Evolutionary conservation across 331 rosid genomes (phyloP).

Genomic region (Malus hybrid): DNA sequence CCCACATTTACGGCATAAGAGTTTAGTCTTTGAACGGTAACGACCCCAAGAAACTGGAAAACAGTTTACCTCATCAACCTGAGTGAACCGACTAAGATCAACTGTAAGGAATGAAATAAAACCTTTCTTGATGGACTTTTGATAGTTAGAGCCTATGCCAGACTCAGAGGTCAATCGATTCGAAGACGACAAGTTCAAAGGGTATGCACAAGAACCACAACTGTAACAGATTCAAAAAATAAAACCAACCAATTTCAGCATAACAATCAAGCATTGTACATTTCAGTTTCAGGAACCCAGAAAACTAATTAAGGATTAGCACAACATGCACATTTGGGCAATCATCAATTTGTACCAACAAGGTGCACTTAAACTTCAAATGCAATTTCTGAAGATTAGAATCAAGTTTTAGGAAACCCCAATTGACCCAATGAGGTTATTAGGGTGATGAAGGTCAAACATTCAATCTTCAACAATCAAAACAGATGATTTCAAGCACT

Average conservation of each 20-base stretch:
- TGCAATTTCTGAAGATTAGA: background rate
- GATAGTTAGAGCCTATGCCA: conserved; percentile 42
- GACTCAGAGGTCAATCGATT: conserved; percentile 54
- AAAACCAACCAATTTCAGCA: background rate
- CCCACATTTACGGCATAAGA: conserved; percentile 56
- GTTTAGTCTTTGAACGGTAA: conserved; percentile 38
- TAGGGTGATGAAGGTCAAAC: background rate
- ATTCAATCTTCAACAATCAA: background rate
- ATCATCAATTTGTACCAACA: background rate
- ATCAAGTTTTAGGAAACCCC: background rate
- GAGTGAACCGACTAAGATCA: conserved; percentile 60
- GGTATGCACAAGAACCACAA: conserved; percentile 70
- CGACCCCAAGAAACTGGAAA: conserved; percentile 43
- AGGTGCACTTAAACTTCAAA: background rate
- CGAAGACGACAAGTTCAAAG: conserved; percentile 50
- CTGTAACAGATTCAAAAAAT: conserved; percentile 17
- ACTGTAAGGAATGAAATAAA: conserved; percentile 41
- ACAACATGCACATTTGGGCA: background rate
- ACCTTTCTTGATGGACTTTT: conserved; percentile 47
- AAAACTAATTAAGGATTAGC: background rate
- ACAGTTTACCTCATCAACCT: conserved; percentile 55
- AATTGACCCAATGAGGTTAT: background rate
- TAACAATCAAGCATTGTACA: background rate
- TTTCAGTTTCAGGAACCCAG: conserved; percentile 9
- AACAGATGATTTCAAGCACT: background rate